Evolutionary conservation across 2,329 filamentous ascomycete genomes (phyloP).

Genomic region (Talaromyces sp.): DNA sequence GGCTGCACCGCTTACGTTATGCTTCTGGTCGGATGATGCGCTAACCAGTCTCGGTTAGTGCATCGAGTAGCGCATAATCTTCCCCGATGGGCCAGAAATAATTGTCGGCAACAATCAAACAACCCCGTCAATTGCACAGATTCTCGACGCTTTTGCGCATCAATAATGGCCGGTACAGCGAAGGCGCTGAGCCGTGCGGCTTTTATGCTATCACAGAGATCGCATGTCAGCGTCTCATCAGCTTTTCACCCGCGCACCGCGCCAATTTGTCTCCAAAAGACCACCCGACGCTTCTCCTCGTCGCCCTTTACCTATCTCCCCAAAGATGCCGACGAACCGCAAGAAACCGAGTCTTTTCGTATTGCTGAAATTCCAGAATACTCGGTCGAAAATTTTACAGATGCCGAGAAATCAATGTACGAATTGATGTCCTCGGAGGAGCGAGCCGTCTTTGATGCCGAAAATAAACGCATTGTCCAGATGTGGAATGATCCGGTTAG

Average conservation of each 20-base stretch:
- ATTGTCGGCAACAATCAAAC: slow-evolving; percentile 9
- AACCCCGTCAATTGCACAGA: neutral
- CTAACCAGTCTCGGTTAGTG: slow-evolving; percentile 1
- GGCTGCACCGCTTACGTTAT: neutral
- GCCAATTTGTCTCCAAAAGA: slow-evolving; percentile 14
- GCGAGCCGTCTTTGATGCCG: slow-evolving; percentile 33
- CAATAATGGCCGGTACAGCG: slow-evolving; percentile 37
- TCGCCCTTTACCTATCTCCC: slow-evolving; percentile 32
- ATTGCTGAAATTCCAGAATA: slow-evolving; percentile 31
- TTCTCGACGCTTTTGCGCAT: neutral
- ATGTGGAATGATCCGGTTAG: slow-evolving; percentile 35
- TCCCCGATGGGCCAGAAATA: slow-evolving; percentile 16
- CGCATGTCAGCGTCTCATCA: slow-evolving; percentile 20
- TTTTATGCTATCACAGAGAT: slow-evolving; percentile 31
- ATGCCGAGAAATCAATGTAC: slow-evolving; percentile 37
- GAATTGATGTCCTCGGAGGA: slow-evolving; percentile 39
- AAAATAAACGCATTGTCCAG: slow-evolving; percentile 34
- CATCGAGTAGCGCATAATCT: neutral
- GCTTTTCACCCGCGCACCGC: slow-evolving; percentile 18
- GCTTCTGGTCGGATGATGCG: neutral
- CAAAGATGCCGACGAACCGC: slow-evolving; percentile 28
- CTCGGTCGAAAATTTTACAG: slow-evolving; percentile 32
- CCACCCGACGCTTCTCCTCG: slow-evolving; percentile 33
- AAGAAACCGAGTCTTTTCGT: slow-evolving; percentile 21
- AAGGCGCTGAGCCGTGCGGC: slow-evolving; percentile 38